Evolutionary conservation across 441 rosid species (phyloP), one percentile per base, ranked within the genome.

Genomic region (Adansonia madagascariensis): DNA sequence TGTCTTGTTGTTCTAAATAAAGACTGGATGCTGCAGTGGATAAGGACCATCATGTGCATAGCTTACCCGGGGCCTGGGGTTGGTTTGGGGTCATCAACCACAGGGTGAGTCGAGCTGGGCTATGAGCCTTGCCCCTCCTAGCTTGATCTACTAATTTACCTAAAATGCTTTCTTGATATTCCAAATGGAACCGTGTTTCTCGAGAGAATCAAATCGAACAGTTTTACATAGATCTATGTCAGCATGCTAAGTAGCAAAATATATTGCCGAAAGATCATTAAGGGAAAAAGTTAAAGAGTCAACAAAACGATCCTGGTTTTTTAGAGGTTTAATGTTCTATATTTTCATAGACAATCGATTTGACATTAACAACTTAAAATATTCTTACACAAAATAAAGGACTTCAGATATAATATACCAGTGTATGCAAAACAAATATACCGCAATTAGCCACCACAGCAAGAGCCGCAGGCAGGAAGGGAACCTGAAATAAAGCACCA

Each of bases 381-480:
- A 24, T 70, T 31, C 20, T 70, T 14, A 49, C 43, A 22, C 14
- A 27, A 24, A 14, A n/a, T 27, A 50, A 24, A 47, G 57, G 17
- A 47, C 18, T 18, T 22, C 6, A 12, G 41, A 22, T 24, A 68
- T 15, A 22, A 46, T 24, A 68, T 15, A 22, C 22, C 73, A 22
- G 57, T 47, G 4, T 22, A 68, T 22, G 39, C 39, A 69, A 44
- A 14, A 53, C 14, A 49, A 20, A 22, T 49, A 24, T 6, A 57
- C 43, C 10, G 1, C 77, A 65, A 78, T 77, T 57, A 85, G 71
- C 90, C 90, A 70, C 98, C 97, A 41, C 98, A 93, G 92, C 97
- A 93, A 27, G 98, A 90, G 77, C 98, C 98, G 77, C 98, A 93
- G 22, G 98, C 98, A 35, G 97, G 98, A 12, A 94, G 73, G 59